A percentile compares a stretch with the other conserved stretches of the same genome.
These are phyloP conservation scores for Phaffia tasmanica DNA, from an alignment of 768 basidiomycete genomes.

Conservation along the genomic window DNA sequence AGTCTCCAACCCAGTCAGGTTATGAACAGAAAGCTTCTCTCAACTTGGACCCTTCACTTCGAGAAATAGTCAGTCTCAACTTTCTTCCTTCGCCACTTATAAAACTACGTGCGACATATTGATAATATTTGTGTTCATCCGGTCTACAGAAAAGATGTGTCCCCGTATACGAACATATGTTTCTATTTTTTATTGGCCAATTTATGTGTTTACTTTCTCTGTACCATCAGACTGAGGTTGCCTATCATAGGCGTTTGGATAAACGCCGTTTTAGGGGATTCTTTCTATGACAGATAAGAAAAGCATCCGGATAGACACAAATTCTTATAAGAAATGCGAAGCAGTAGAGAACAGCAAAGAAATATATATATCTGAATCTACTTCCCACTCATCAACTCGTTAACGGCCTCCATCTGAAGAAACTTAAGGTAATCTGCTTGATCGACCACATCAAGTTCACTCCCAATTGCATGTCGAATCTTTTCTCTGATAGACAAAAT, in stretches of 20 bases:
- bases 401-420: constrained; percentile 60
- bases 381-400: constrained; percentile 43
- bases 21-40: constrained; percentile 67
- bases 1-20: constrained; percentile 79
- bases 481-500: constrained; percentile 56
- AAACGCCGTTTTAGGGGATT: too few species aligned
- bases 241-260: too few species aligned
- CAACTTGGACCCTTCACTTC: constrained; percentile 79
- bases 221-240: too few species aligned
- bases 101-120: too few species aligned
- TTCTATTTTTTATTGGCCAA: too few species aligned
- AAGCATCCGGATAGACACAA: too few species aligned
- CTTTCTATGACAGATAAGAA: too few species aligned
- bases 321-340: too few species aligned
- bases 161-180: too few species aligned
- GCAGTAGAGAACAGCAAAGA: neutral
- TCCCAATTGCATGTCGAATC: constrained; percentile 57
- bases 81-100: neutral
- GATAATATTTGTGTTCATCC: too few species aligned
- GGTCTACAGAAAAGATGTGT: too few species aligned
- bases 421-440: constrained; percentile 54
- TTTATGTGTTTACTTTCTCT: too few species aligned
- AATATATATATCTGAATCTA: neutral
- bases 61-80: neutral
- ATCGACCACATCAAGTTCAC: constrained; percentile 61